phyloP scores from a whole-genome alignment of 2,329 filamentous ascomycete genomes.

The Hymenoscyphus infarciens region DNA sequence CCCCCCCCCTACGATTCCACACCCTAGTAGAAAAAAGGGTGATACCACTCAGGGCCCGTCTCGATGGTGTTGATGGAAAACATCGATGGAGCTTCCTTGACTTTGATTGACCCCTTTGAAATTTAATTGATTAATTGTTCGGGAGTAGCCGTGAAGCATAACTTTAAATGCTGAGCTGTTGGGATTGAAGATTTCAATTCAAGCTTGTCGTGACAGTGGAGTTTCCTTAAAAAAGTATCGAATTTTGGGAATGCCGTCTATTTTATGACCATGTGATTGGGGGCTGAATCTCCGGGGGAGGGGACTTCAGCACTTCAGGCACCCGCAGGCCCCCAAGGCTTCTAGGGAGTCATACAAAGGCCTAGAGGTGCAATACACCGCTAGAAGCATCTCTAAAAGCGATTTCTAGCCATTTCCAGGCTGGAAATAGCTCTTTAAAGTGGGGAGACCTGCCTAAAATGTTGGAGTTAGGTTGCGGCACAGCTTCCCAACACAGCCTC shows the following conservation, averaged over 20 bases:
- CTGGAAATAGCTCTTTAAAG: neutral
- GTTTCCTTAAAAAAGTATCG: neutral
- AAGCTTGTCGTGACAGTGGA: no score
- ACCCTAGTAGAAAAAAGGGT: no score
- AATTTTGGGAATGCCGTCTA: neutral
- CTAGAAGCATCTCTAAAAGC: neutral
- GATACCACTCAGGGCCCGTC: no score
- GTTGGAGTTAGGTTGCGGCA: neutral
- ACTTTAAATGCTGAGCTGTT: no score
- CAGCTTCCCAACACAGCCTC: conserved; percentile 3
- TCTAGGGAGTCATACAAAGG: neutral
- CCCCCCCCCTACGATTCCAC: no score
- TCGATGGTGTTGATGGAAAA: no score
- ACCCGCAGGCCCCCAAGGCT: neutral
- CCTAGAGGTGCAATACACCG: neutral
- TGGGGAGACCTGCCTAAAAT: neutral
- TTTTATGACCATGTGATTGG: neutral
- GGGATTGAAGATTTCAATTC: no score
- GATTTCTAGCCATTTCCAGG: neutral
- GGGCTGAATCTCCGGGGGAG: neutral
- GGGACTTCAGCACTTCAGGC: neutral
- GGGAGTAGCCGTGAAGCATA: neutral
- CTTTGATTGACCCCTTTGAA: neutral
- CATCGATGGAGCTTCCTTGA: no score
- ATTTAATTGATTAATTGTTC: neutral